A percentile compares a stretch with the other conserved stretches of the same genome.
These are phyloP conservation scores for Rossbeevera mucosa DNA, from an alignment of 768 basidiomycete genomes.

Conservation along the genomic window DNA sequence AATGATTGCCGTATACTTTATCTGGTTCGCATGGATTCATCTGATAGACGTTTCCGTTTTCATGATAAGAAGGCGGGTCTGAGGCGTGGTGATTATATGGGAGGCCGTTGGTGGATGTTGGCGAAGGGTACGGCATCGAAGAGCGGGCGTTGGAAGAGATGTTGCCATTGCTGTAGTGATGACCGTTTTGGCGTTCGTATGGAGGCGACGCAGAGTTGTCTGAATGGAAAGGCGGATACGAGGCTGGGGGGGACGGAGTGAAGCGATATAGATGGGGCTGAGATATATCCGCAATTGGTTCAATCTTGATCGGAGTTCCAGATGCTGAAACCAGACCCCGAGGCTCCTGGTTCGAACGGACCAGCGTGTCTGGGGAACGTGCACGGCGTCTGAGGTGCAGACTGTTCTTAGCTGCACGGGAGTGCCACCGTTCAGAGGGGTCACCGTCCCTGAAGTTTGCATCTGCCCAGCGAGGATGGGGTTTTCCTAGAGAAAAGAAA, in stretches of 20 bases:
- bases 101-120: slow-evolving; percentile 32
- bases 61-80: slow-evolving; percentile 31
- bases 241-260: slow-evolving; percentile 56
- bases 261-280: slow-evolving; percentile 62
- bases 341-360: slow-evolving; percentile 33
- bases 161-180: slow-evolving; percentile 31
- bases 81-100: slow-evolving; percentile 32
- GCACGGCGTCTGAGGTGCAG: slow-evolving; percentile 40
- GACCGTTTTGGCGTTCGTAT: slow-evolving; percentile 32
- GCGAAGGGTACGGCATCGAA: slow-evolving; percentile 33
- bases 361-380: slow-evolving; percentile 35
- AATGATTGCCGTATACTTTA: slow-evolving; percentile 33
- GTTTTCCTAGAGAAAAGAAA: slow-evolving; percentile 54
- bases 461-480: slow-evolving; percentile 84
- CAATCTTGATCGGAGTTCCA: slow-evolving; percentile 65
- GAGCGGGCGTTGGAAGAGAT: slow-evolving; percentile 24
- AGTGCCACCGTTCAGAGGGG: slow-evolving; percentile 83
- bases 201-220: slow-evolving; percentile 37
- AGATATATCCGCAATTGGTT: slow-evolving; percentile 47
- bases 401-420: slow-evolving; percentile 67
- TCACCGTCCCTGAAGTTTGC: slow-evolving; percentile 74
- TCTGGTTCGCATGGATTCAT: slow-evolving; percentile 33
- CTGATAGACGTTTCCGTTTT: slow-evolving; percentile 35
- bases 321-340: slow-evolving; percentile 41
- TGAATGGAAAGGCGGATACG: slow-evolving; percentile 49